These are phyloP conservation scores for Simplicillium sp. DNA, from an alignment of 2,329 filamentous ascomycete species.

Conservation along the genomic window DNA sequence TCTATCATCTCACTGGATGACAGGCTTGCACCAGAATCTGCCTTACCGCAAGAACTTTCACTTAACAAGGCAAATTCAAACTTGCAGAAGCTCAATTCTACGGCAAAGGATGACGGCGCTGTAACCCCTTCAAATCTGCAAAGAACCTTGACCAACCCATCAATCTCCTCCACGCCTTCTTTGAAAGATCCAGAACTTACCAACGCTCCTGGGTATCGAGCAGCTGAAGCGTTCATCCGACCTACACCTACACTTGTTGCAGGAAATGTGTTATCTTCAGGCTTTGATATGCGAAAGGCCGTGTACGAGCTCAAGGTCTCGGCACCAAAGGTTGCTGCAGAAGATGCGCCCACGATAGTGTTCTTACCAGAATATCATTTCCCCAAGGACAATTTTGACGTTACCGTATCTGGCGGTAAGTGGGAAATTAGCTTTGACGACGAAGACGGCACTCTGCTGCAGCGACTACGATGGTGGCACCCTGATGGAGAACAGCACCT, in stretches of 20 bases:
- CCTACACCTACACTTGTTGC: constrained; percentile 70
- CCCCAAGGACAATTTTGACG: constrained; percentile 59
- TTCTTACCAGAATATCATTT: constrained; percentile 92
- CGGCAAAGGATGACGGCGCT: constrained; percentile 40
- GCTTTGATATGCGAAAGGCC: constrained; percentile 75
- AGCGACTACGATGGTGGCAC: constrained; percentile 89
- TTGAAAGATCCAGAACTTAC: constrained; percentile 46
- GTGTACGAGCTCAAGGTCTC: constrained; percentile 65
- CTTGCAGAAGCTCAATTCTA: constrained; percentile 24
- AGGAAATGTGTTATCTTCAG: constrained; percentile 61
- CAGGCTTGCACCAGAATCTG: constrained; percentile 45
- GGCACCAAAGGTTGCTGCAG: constrained; percentile 46
- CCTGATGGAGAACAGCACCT: constrained; percentile 73
- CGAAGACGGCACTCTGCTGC: constrained; percentile 57
- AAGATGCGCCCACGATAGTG: constrained; percentile 66
- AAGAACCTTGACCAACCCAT: constrained; percentile 57
- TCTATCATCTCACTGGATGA: constrained; percentile 87
- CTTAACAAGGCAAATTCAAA: constrained; percentile 36
- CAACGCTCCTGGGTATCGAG: constrained; percentile 67
- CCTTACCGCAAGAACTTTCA: constrained; percentile 32
- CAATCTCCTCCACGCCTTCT: constrained; percentile 50
- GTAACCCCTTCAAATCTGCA: constrained; percentile 72
- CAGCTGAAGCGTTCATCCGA: constrained; percentile 86
- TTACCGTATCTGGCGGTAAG: constrained; percentile 76
- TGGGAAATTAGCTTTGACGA: constrained; percentile 78